Percentiles rank a stretch among this genome's conserved stretches.
Conservation (phyloP, 2,329 filamentous ascomycete species). For the Fusarium udum region DNA sequence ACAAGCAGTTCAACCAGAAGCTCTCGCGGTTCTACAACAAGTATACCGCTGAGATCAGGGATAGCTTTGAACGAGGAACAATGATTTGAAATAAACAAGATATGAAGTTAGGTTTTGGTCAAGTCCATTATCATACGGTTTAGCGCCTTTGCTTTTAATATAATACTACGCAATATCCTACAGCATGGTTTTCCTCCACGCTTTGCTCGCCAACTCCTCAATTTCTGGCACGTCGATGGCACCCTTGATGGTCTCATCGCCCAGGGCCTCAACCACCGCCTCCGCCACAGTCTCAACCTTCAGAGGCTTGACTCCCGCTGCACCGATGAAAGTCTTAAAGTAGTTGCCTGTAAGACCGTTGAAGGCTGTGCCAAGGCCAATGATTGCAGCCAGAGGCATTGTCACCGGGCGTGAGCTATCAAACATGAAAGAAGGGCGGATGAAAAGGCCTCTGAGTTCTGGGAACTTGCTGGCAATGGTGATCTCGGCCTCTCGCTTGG, state of each 20-base stretch:
- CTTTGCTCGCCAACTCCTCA: slow-evolving; percentile 80
- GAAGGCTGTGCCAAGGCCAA: slow-evolving; percentile 77
- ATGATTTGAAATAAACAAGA: slow-evolving; percentile 73
- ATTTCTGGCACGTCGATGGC: slow-evolving; percentile 82
- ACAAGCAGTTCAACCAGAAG: slow-evolving; percentile 99
- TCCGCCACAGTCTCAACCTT: slow-evolving; percentile 89
- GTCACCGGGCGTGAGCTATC: slow-evolving; percentile 85
- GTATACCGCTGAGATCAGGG: slow-evolving; percentile 95
- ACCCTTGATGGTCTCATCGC: slow-evolving; percentile 76
- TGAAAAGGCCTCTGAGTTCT: slow-evolving; percentile 79
- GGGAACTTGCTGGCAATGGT: slow-evolving; percentile 78
- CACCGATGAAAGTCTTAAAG: slow-evolving; percentile 80
- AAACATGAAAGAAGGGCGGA: slow-evolving; percentile 89
- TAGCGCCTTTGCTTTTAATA: slow-evolving; percentile 42
- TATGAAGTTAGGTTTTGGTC: slow-evolving; percentile 24
- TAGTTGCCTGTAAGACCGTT: slow-evolving; percentile 81
- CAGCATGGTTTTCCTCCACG: slow-evolving; percentile 92
- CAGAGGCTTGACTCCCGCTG: slow-evolving; percentile 84
- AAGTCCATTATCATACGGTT: slow-evolving; percentile 47
- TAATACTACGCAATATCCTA: slow-evolving; percentile 52
- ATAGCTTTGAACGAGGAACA: slow-evolving; percentile 96
- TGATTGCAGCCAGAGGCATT: slow-evolving; percentile 82
- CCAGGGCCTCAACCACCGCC: slow-evolving; percentile 87
- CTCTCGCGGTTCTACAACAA: slow-evolving; percentile 96
- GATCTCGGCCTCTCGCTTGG: slow-evolving; percentile 89